These are phyloP conservation scores for Coleophoma eucalyptorum DNA, from an alignment of 2,329 filamentous ascomycete genomes.

Conservation along the genomic window DNA sequence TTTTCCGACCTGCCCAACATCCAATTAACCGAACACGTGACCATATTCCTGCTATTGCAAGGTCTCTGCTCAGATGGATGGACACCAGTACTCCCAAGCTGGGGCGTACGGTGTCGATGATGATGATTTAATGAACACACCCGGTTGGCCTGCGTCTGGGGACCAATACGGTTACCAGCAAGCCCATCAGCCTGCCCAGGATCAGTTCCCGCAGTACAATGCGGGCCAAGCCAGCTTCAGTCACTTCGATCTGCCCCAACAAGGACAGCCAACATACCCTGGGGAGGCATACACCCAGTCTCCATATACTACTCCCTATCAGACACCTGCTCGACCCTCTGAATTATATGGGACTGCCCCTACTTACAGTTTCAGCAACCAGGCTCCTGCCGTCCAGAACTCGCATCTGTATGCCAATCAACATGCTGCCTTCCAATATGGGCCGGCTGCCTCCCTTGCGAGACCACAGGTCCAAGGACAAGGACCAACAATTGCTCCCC, in stretches of 20 bases:
- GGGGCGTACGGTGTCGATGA: conserved; percentile 12
- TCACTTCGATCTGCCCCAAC: conserved; percentile 18
- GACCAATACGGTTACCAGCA: conserved; percentile 20
- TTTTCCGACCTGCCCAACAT: neutral
- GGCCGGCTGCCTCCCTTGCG: neutral
- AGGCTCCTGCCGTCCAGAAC: conserved; percentile 17
- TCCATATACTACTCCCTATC: conserved; percentile 22
- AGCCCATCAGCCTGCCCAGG: conserved; percentile 8
- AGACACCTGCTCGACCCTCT: conserved; percentile 12
- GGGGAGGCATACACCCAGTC: conserved; percentile 19
- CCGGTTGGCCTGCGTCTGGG: conserved; percentile 14
- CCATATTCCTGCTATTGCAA: too few species aligned
- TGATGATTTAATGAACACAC: conserved; percentile 22
- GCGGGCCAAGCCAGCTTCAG: conserved; percentile 15
- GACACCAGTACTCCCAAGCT: conserved; percentile 11
- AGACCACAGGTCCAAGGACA: conserved; percentile 8
- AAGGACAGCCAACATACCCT: conserved; percentile 17
- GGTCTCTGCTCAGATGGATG: conserved; percentile 16
- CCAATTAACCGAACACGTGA: too few species aligned
- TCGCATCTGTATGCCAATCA: conserved; percentile 15
- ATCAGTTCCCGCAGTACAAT: conserved; percentile 18
- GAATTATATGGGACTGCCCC: conserved; percentile 18
- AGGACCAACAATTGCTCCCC: conserved; percentile 21
- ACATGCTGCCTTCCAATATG: conserved; percentile 21
- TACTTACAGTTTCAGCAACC: conserved; percentile 17